phyloP scores from a whole-genome alignment of 257 asterid species.

The Prunella vulgaris region DNA sequence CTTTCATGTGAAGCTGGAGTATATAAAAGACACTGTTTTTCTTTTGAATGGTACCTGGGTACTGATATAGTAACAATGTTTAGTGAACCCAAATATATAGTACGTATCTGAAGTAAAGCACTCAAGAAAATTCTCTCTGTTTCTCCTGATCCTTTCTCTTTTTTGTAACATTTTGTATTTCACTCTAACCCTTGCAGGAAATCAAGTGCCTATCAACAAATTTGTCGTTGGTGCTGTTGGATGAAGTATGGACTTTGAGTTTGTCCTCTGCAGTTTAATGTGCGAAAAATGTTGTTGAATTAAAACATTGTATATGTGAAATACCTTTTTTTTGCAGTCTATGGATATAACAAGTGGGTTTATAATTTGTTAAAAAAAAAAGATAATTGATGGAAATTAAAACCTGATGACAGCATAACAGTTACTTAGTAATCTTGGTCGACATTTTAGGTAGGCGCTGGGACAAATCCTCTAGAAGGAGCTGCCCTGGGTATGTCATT shows the following conservation, averaged over 20 bases:
- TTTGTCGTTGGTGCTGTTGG: constrained; percentile 79
- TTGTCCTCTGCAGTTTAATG: constrained; percentile 8
- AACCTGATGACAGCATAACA: constrained; percentile 9
- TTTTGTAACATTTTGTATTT: constrained; percentile 17
- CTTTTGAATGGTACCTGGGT: background rate
- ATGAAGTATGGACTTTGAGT: constrained; percentile 59
- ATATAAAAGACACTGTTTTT: background rate
- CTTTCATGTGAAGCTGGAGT: constrained; percentile 9
- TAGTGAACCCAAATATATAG: background rate
- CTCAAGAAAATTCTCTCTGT: constrained; percentile 4
- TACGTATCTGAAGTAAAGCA: background rate
- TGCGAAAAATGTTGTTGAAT: constrained; percentile 6
- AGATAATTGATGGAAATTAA: background rate
- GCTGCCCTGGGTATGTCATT: constrained; percentile 97
- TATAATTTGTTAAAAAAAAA: background rate
- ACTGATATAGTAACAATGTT: constrained; percentile 10
- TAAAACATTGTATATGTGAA: background rate
- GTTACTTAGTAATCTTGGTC: background rate
- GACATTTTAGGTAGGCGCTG: constrained; percentile 82
- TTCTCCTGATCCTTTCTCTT: constrained; percentile 18
- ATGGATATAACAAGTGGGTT: constrained; percentile 1
- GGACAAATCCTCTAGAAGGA: constrained; percentile 98
- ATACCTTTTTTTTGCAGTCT: background rate
- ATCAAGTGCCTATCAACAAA: constrained; percentile 68
- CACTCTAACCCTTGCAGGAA: constrained; percentile 56